A percentile compares a stretch with the other conserved stretches of the same genome.
These are phyloP conservation scores for Petunia hybrid DNA, from an alignment of 305 asterid species.

Conservation along the genomic window DNA sequence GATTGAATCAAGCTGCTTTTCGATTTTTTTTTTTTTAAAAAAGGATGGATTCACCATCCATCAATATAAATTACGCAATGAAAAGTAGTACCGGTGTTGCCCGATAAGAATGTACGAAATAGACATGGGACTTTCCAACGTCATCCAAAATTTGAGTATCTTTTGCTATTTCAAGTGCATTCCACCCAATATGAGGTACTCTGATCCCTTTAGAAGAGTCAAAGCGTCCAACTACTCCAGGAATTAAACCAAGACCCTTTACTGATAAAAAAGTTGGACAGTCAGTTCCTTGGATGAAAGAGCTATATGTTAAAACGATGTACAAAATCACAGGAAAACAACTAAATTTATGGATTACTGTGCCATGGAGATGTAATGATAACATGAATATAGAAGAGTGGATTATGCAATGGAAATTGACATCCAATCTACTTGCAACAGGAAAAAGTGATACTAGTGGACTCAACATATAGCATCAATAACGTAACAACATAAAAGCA, in stretches of 20 bases:
- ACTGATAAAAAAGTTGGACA: conserved; percentile 52
- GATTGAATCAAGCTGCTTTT: conserved; percentile 28
- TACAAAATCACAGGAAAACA: neutral
- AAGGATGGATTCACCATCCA: conserved; percentile 20
- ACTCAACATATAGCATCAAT: conserved; percentile 5
- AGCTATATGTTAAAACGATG: conserved; percentile 1
- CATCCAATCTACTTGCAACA: neutral
- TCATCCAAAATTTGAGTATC: conserved; percentile 82
- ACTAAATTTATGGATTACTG: neutral
- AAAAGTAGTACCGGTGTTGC: conserved; percentile 74
- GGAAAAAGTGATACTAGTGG: conserved; percentile 13
- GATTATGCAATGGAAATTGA: neutral
- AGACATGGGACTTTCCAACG: conserved; percentile 81
- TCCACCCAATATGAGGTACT: conserved; percentile 99
- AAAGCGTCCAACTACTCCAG: conserved; percentile 92
- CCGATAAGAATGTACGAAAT: conserved; percentile 95
- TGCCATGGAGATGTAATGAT: conserved; percentile 6
- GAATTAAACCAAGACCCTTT: conserved; percentile 94
- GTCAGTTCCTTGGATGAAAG: conserved; percentile 35
- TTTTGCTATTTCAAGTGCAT: conserved; percentile 67
- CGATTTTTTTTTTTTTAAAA: conserved; percentile 37
- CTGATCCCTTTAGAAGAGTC: conserved; percentile 83
- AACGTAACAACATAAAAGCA: neutral
- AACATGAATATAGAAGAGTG: neutral
- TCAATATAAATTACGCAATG: conserved; percentile 11